Conservation (phyloP, 2,329 filamentous ascomycete species). For the Talaromyces funiculosus region DNA sequence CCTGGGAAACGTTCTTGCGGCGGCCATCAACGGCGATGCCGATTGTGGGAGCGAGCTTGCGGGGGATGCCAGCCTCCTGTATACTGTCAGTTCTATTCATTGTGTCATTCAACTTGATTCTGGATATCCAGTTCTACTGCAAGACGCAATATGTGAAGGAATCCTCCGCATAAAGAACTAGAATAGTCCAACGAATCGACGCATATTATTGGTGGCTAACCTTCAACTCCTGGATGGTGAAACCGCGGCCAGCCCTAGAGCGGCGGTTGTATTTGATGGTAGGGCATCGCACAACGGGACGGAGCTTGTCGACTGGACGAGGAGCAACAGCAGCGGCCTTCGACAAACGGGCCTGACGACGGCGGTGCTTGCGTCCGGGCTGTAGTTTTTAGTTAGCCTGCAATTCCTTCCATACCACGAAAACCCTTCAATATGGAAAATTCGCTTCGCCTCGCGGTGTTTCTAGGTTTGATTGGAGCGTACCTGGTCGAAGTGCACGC, state of each 20-base stretch:
- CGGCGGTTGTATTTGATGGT: constrained; percentile 99
- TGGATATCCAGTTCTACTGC: no score
- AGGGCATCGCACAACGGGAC: constrained; percentile 95
- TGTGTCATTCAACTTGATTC: no score
- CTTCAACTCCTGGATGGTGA: constrained; percentile 97
- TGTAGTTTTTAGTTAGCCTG: constrained; percentile 39
- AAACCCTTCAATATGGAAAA: background rate
- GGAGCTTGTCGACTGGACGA: constrained; percentile 93
- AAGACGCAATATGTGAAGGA: no score
- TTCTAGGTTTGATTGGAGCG: constrained; percentile 25
- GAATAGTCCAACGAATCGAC: no score
- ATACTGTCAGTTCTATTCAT: no score
- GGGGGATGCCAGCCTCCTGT: constrained; percentile 94
- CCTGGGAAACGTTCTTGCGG: constrained; percentile 94
- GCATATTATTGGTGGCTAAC: no score
- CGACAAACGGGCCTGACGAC: constrained; percentile 82
- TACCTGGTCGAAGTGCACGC: constrained; percentile 99
- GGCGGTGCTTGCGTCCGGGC: constrained; percentile 93
- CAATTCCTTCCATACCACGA: background rate
- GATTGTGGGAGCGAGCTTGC: constrained; percentile 89
- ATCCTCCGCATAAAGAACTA: no score
- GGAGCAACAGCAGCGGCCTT: constrained; percentile 96
- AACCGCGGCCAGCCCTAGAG: constrained; percentile 92
- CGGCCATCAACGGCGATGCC: constrained; percentile 95
- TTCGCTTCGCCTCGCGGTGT: background rate